Evolutionary conservation across 768 basidiomycete genomes (phyloP).

Genomic region (Crucibulum laeve): DNA sequence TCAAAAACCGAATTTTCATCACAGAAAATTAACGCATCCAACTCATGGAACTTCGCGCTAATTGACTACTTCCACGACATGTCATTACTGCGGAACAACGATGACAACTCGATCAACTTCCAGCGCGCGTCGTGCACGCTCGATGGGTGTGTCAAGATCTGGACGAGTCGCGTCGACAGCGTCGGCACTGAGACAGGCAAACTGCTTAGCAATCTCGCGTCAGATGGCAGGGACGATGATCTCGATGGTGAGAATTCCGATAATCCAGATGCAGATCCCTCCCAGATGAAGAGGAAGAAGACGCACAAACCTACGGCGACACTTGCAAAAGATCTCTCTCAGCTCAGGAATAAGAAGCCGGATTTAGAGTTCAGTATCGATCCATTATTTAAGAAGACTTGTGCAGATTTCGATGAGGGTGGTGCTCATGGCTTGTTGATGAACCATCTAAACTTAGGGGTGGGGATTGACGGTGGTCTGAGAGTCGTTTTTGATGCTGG

Average conservation of each 20-base stretch:
- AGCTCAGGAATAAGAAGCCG: constrained; percentile 86
- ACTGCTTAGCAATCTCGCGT: constrained; percentile 82
- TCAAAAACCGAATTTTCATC: constrained; percentile 5
- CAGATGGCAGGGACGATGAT: constrained; percentile 47
- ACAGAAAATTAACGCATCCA: constrained; percentile 97
- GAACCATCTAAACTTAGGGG: constrained; percentile 86
- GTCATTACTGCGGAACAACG: constrained; percentile 88
- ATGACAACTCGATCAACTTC: constrained; percentile 97
- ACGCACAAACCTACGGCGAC: constrained; percentile 73
- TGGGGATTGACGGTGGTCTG: constrained; percentile 76
- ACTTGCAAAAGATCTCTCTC: constrained; percentile 79
- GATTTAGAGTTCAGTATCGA: constrained; percentile 97
- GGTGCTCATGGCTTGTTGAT: constrained; percentile 93
- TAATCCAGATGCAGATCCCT: constrained; percentile 63
- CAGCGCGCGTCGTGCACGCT: constrained; percentile 97
- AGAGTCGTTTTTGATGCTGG: constrained; percentile 96
- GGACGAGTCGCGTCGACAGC: constrained; percentile 96
- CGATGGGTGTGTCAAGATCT: constrained; percentile 99
- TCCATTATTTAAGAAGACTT: constrained; percentile 96
- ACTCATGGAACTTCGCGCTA: constrained; percentile 96
- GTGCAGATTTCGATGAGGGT: constrained; percentile 97
- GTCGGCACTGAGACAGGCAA: constrained; percentile 97
- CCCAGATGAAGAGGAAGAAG: constrained; percentile 60
- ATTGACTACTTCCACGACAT: constrained; percentile 99
- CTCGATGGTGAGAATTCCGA: constrained; percentile 62